Evolutionary conservation across 2,329 filamentous ascomycete species (phyloP).

Genomic region (Xylariaceae sp.): DNA sequence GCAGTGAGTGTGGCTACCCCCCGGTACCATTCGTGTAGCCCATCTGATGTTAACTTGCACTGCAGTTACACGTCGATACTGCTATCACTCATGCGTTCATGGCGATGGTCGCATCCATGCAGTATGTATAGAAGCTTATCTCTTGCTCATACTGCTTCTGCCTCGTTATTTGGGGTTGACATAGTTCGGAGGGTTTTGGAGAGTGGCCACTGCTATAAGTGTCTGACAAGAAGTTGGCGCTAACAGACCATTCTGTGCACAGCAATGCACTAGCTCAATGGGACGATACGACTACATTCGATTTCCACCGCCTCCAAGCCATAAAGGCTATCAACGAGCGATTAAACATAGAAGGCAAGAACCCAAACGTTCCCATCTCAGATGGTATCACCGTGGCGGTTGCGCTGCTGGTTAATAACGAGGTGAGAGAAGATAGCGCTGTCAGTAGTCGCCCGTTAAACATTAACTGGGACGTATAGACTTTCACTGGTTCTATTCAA

Average conservation of each 20-base stretch:
- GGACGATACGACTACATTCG: slow-evolving; percentile 44
- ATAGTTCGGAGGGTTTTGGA: neutral
- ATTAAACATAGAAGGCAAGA: slow-evolving; percentile 42
- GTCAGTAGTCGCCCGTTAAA: neutral
- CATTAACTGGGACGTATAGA: slow-evolving; percentile 26
- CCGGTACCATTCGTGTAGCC: neutral
- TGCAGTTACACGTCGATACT: slow-evolving; percentile 42
- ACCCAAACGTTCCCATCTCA: slow-evolving; percentile 39
- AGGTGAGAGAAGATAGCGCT: slow-evolving; percentile 31
- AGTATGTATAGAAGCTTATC: slow-evolving; percentile 28
- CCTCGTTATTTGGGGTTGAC: neutral
- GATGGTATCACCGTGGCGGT: slow-evolving; percentile 44
- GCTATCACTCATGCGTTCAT: slow-evolving; percentile 45
- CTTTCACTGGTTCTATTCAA: slow-evolving; percentile 41
- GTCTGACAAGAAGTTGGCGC: neutral
- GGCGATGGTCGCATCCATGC: slow-evolving; percentile 45
- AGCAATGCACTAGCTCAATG: slow-evolving; percentile 42
- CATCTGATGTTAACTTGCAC: slow-evolving; percentile 14
- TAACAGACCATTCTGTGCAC: slow-evolving; percentile 5
- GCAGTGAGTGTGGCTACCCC: slow-evolving; percentile 33
- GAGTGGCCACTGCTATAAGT: neutral
- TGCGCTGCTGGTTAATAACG: slow-evolving; percentile 43
- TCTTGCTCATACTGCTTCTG: neutral
- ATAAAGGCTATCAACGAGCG: slow-evolving; percentile 44
- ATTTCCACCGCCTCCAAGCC: slow-evolving; percentile 44